Conservation (phyloP, 768 basidiomycete genomes). For the Crepidotus variabilis region DNA sequence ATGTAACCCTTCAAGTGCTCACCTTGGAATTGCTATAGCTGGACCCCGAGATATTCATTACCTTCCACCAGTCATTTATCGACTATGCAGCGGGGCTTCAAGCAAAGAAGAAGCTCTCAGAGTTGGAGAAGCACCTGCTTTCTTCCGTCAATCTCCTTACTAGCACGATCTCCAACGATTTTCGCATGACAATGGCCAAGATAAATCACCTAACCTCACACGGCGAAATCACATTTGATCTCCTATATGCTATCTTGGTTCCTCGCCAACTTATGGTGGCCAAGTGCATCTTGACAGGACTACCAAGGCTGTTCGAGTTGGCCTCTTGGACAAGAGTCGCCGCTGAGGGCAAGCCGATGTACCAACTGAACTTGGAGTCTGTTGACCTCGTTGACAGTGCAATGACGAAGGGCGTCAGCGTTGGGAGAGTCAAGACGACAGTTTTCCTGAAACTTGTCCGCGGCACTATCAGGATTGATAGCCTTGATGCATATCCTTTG, state of each 20-base stretch:
- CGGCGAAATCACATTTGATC: conserved; percentile 54
- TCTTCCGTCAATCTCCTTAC: conserved; percentile 48
- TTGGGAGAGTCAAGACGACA: conserved; percentile 36
- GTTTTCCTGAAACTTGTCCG: conserved; percentile 40
- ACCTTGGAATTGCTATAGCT: conserved; percentile 29
- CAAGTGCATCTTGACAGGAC: conserved; percentile 49
- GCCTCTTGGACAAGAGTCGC: conserved; percentile 32
- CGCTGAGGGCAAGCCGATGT: conserved; percentile 33
- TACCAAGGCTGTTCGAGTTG: conserved; percentile 47
- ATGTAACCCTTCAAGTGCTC: background rate
- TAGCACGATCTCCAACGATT: conserved; percentile 45
- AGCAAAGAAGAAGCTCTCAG: conserved; percentile 31
- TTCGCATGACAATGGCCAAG: conserved; percentile 41
- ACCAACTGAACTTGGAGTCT: conserved; percentile 46
- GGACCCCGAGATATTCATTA: conserved; percentile 54
- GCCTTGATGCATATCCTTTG: conserved; percentile 50
- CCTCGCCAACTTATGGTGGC: conserved; percentile 49
- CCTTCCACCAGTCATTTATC: conserved; percentile 44
- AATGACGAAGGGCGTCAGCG: conserved; percentile 28
- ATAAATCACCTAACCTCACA: conserved; percentile 47
- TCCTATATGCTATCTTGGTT: conserved; percentile 52
- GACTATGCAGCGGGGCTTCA: conserved; percentile 38
- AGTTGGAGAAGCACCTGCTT: conserved; percentile 39
- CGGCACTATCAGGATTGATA: conserved; percentile 48
- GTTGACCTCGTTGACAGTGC: conserved; percentile 45